Evolutionary conservation across 2,329 filamentous ascomycete genomes (phyloP), one percentile per base, ranked within the genome.

Genomic region (Xylariaceae sp.): DNA sequence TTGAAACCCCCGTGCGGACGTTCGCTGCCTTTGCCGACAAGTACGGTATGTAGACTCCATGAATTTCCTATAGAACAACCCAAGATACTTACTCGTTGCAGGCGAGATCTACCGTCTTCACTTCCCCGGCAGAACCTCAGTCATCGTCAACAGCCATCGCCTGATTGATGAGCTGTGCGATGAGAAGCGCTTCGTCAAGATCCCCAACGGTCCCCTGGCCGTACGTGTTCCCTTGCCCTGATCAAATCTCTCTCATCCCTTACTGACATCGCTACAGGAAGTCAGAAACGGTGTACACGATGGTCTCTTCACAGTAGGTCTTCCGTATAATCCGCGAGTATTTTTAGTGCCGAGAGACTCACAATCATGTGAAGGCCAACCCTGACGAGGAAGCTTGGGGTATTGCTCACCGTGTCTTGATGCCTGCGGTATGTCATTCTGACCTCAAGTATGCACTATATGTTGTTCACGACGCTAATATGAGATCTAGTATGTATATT

Each of bases 161-260:
- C 74, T 89, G 0, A 74, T 88, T 37, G 79, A 87, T 58, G 87
- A 89, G 66, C 67, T 82, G 6, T 88, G 83, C 64, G 79, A 89
- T 62, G 86, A 89, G 71, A 82, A 79, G 60, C 77, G 85, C n/a
- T 88, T 90, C 68, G 68, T 76, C 23, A 90, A 90, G 70, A 72
- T 75, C 0, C 73, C 88, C 2, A 73, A 74, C 3, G 77, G 73
- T 1, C 74, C 75, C 2, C 73, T 89, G 1, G 65, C 72, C 2
- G 74, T 77, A 65, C 55, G 71, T 62, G 9, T 2, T n/a, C 23
- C 30, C 35, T 11, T 9, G 11, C 7, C 13, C 34, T 4, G 13
- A 49, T 17, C 13, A 37, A 5, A 30, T 30, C 23, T 30, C 23
- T 4, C 5, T 13, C 17, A 2, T 35, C 37, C 10, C 42, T 42